Base-by-base conservation (phyloP, 805 yeast genomes). In the Candida pseudoglaebosa region DNA sequence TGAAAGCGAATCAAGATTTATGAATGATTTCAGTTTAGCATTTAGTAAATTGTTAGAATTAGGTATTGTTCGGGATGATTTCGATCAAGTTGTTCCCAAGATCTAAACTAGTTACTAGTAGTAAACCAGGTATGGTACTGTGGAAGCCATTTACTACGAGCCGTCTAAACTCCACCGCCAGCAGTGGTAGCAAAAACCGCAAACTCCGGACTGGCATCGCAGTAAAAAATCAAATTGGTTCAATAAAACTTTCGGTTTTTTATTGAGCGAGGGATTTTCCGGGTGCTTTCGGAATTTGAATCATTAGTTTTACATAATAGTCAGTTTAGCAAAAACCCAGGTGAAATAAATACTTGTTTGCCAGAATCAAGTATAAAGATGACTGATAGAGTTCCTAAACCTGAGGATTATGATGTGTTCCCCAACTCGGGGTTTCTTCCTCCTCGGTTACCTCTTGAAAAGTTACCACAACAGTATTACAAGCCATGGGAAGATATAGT, bases 351-450 rank as follows among this genome's bases (percentile, higher is more conserved):
- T n/a, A n/a, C n/a, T n/a, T n/a, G n/a, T 22, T 22, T 22, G 7
- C 9, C 24, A 26, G 6, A 26, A 29, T 5, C 9, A 5, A 29
- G 8, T 29, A 16, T 20, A 5, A 28, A 15, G 7, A 37, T 40
- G 41, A 29, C 36, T 21, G 16, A 29, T 10, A 16, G 32, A n/a
- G 43, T 57, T 36, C 56, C 62, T 18, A 38, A 37, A 4, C 34
- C 83, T 26, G 71, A 65, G 39, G 82, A 82, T 53, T 90, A 80
- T 57, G 90, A 81, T 31, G 75, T 90, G 28, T 82, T 85, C 16
- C 75, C 78, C 3, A 58, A 52, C 19, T 75, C 86, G 0, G 98
- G 97, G 21, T 90, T 90, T 53, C 70, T 91, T 16, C 96, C 97
- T 2, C 73, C 71, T 6, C 65, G 68, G 34, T 58, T 74, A 18